Percentiles rank a stretch among this genome's conserved stretches.
These are phyloP conservation scores for Cercospora sp. DNA, from an alignment of 2,329 filamentous ascomycete species.

Conservation along the genomic window DNA sequence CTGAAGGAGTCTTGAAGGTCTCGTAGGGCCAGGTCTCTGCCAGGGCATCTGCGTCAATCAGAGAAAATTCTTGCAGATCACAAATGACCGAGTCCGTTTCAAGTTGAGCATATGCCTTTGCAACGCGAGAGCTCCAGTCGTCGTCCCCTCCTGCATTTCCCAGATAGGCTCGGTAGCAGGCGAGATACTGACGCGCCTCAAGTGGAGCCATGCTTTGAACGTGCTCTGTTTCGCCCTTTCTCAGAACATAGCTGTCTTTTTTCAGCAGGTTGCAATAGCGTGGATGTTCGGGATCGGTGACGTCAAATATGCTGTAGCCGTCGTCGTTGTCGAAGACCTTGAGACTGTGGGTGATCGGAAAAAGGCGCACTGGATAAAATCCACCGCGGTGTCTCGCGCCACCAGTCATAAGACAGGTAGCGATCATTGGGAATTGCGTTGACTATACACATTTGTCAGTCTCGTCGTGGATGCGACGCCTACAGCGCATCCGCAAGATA, in stretches of 20 bases:
- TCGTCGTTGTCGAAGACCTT: slow-evolving; percentile 14
- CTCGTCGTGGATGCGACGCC: background rate
- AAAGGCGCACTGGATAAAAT: background rate
- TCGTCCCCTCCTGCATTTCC: background rate
- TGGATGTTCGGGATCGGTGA: slow-evolving; percentile 9
- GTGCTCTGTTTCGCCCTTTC: background rate
- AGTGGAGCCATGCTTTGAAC: background rate
- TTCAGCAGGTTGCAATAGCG: slow-evolving; percentile 10
- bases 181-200: background rate
- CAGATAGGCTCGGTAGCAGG: background rate
- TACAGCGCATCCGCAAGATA: background rate
- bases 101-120: background rate
- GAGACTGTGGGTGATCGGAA: background rate
- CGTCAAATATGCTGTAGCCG: slow-evolving; percentile 13
- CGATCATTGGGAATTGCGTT: background rate
- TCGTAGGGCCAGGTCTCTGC: slow-evolving; percentile 5
- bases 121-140: background rate
- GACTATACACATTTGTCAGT: too few species aligned
- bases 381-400: background rate
- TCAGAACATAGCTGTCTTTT: background rate
- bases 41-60: background rate
- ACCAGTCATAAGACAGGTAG: slow-evolving; percentile 1
- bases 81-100: background rate
- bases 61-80: background rate
- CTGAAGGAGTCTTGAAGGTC: background rate